Evolutionary conservation across 306 rosid genomes (phyloP), one percentile per base, ranked within the genome.

Genomic region (Sphenostylis stenocarpa): DNA sequence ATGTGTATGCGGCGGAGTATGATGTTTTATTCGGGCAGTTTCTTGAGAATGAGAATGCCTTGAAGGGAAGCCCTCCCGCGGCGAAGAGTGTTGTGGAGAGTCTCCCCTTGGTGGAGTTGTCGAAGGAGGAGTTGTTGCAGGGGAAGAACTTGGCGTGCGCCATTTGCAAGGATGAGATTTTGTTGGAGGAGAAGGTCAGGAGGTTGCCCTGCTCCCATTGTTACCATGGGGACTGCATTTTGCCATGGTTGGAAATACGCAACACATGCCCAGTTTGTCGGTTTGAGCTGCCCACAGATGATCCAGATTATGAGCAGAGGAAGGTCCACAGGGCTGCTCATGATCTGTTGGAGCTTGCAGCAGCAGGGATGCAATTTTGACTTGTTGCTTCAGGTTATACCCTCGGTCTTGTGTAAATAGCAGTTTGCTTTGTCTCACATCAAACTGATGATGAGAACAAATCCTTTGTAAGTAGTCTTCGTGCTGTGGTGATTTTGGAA

Each of bases 181-280:
- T 72, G 74, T 23, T 75, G 83, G 91, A 83, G 81, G 98, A 91
- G 83, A 88, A 88, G 88, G 93, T 90, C 53, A 83, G 84, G 82
- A 89, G 86, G 88, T 80, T 94, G 28, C 98, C 98, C 4, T 94
- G 97, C 80, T 85, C 83, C 1, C 97, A 94, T 67, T 94, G 84
- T 80, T 94, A 86, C 70, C 98, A 94, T 39, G 94, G 86, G 2
- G 98, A 94, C 57, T 94, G 97, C 86, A 91, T 94, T 81, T 77
- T 89, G 73, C 98, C 97, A 0, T 94, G 98, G 98, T 75, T 94
- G 84, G 77, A 81, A 61, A 94, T 94, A 38, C 93, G 93, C 6
- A 91, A 94, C 72, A 90, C 98, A 0, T 94, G 98, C 70, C 98
- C 98, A 0, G 93, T 91, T 70, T 94, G 98, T 82, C 86, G 97